Evolutionary conservation across 1,284 basidiomycete genomes (phyloP).

Genomic region (Austropuccinia psidii): DNA sequence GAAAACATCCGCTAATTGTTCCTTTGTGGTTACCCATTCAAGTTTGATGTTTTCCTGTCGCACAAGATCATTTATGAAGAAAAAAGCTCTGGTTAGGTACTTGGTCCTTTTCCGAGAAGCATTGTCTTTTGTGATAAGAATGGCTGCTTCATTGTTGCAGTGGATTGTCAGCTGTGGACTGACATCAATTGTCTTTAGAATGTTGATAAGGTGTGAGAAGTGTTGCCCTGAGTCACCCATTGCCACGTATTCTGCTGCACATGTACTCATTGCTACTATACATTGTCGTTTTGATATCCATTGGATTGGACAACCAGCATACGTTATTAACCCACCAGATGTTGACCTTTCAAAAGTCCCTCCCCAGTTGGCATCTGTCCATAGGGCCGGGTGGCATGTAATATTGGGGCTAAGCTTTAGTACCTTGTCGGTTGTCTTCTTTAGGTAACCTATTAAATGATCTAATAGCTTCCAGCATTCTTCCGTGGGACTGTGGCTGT

Average conservation of each 20-base stretch:
- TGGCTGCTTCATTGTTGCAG: neutral
- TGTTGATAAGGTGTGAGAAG: neutral
- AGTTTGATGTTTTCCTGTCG: neutral
- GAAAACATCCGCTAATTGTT: neutral
- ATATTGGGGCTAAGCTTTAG: too few species aligned
- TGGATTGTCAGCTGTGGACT: neutral
- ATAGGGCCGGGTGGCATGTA: too few species aligned
- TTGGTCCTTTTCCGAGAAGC: neutral
- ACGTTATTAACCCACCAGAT: neutral
- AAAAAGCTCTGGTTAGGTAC: neutral
- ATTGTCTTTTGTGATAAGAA: neutral
- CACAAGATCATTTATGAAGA: neutral
- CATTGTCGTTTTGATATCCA: neutral
- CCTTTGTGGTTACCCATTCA: neutral
- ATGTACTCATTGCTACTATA: neutral
- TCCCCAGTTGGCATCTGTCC: slow-evolving; percentile 5
- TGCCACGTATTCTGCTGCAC: too few species aligned
- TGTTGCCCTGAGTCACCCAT: neutral
- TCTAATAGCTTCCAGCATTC: neutral
- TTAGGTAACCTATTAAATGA: neutral
- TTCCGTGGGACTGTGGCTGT: neutral
- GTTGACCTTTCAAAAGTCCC: neutral
- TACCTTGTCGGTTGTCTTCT: neutral
- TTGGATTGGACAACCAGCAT: neutral
- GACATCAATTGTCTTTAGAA: neutral